Evolutionary conservation across 2,329 filamentous ascomycete species (phyloP), one percentile per base, ranked within the genome.

Genomic region (Aspergillus vadensis): DNA sequence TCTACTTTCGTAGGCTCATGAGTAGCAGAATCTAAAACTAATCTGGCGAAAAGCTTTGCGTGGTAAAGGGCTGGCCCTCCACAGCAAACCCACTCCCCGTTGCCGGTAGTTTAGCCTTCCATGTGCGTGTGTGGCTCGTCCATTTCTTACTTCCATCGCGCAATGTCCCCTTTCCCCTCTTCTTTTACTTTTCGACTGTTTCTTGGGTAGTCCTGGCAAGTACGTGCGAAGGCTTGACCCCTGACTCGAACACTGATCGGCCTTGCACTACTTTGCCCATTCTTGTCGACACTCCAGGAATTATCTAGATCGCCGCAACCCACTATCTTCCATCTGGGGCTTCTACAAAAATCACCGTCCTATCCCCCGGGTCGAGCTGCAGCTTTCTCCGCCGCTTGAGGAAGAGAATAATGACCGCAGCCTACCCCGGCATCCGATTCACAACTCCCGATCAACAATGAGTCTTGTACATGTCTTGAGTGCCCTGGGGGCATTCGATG

Each of bases 401-500:
- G 23, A 44, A 41, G 56, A 63, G 58, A 49, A 65, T 66, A 49
- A 65, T 66, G 63, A 53, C 55, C 55, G 55, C 56, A 38, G 60
- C 54, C 39, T 23, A 48, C 43, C 25, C 48, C 17, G 39, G 41
- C 54, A 25, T 14, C 36, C 47, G 21, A 51, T 39, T 41, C 12
- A 43, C 44, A 50, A 21, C 57, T 6, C 14, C 36, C 30, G 32
- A 15, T 53, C 55, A 41, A 60, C 43, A 52, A 68, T 68, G 66
- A 66, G 63, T 49, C 54, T 65, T 36, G 44, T 59, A 51, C 55
- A 61, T 39, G 49, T 61, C 19, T 32, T 65, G 44, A 60, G 50
- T 53, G 51, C 57, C 17, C 57, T 72, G 43, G 57, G 68, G 47
- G 50, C 58, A 53, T 58, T 61, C 25, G 49, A 63, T 39, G 63